Evolutionary conservation across 306 rosid species (phyloP).

Genomic region (Sicyos edulis): DNA sequence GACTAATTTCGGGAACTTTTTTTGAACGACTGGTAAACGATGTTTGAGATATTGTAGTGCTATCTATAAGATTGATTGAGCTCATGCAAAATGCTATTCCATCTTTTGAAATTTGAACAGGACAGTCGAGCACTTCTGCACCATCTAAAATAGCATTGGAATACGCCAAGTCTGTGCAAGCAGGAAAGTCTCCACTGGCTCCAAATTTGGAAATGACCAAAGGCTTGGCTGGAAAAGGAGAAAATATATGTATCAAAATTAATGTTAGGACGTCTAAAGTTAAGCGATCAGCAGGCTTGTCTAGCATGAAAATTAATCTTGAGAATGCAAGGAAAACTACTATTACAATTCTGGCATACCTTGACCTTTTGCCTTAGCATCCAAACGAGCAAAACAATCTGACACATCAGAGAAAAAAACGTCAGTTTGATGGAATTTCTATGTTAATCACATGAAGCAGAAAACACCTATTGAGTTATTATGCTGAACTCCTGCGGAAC

Average conservation of each 20-base stretch:
- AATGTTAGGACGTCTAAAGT: not conserved
- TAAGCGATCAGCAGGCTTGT: not conserved
- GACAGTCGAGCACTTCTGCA: conserved; percentile 76
- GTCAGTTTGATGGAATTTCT: conserved; percentile 5
- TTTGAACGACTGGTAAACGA: conserved; percentile 26
- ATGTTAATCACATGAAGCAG: conserved; percentile 1
- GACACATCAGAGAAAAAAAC: conserved; percentile 30
- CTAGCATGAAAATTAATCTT: not conserved
- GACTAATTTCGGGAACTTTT: conserved; percentile 41
- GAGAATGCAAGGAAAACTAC: conserved; percentile 15
- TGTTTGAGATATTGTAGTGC: conserved; percentile 53
- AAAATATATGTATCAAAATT: conserved; percentile 25
- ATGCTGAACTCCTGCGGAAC: too few species aligned
- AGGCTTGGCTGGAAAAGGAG: conserved; percentile 38
- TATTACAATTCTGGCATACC: conserved; percentile 35
- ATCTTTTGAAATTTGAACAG: conserved; percentile 76
- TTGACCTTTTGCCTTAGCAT: conserved; percentile 37
- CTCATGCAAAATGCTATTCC: conserved; percentile 67
- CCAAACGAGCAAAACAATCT: conserved; percentile 73
- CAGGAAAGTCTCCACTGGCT: conserved; percentile 82
- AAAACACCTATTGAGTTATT: not conserved
- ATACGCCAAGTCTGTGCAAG: conserved; percentile 63
- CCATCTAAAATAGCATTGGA: conserved; percentile 59
- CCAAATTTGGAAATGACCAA: conserved; percentile 82
- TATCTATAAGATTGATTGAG: conserved; percentile 66